Base-by-base conservation (phyloP, 768 basidiomycete species). In the Macrolepiota fuliginosa region DNA sequence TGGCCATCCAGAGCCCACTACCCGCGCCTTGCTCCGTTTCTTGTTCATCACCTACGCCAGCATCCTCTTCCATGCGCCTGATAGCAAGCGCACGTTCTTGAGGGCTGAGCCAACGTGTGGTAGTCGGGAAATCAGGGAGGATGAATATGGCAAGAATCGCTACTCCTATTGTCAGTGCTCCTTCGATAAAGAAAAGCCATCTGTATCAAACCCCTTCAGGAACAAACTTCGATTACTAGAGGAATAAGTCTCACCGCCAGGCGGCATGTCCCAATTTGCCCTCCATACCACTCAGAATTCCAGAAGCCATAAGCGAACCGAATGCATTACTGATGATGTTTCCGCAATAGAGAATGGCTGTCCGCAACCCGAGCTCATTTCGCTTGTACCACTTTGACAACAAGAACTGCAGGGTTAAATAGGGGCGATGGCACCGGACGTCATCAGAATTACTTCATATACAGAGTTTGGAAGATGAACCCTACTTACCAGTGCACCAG, bases 251-350 rank as follows among this genome's bases (percentile, higher is more conserved):
- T 71, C 70, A 89, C 83, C 89, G 79, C 94, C 94, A 96, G 1
- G 89, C 90, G 2, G 88, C 78, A 63, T 83, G 80, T 0, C 92
- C 92, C n/a, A 86, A 78, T 49, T 83, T 79, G 1, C 90, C 91
- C 35, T 92, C 79, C 90, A 95, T 91, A 10, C 79, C 78, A 63
- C 82, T 80, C 47, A 96, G 79, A 56, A 95, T 90, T 0, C 83
- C 91, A 29, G 90, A 90, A 6, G 92, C 92, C 58, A 95, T 83
- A 15, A 96, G 77, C 1, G 90, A 80, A 1, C 93, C 92, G 68
- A 95, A 94, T 0, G 91, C 93, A 73, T 94, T 96, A 61, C 87
- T 89, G 63, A 94, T 86, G 24, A 95, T 79, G 68, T 83, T 88
- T 6, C 93, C 93, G 65, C 88, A 90, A 40, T 81, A 84, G 19